Evolutionary conservation across 148 eudicot genomes (phyloP).

Genomic region (Arctostaphylos glauca): DNA sequence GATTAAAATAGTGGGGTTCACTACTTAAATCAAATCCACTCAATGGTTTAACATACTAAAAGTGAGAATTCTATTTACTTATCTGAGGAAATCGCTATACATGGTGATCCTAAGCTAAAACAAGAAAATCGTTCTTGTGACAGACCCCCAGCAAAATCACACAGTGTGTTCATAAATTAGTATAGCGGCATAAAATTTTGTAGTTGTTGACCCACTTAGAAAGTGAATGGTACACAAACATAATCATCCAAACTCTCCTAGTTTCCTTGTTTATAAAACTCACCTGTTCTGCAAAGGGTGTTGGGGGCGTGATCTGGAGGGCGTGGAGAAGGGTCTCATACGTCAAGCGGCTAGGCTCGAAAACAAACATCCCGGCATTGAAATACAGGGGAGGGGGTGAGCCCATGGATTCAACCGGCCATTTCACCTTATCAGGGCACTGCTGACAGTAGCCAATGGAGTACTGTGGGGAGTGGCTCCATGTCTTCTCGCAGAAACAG

Average conservation of each 20-base stretch:
- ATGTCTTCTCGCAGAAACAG: slow-evolving; percentile 39
- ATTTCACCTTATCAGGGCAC: slow-evolving; percentile 31
- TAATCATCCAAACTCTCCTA: too few species aligned
- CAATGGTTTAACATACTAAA: too few species aligned
- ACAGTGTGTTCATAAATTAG: too few species aligned
- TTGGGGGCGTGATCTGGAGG: slow-evolving; percentile 22
- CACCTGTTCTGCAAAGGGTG: slow-evolving; percentile 34
- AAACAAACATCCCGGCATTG: slow-evolving; percentile 35
- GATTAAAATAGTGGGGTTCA: background rate
- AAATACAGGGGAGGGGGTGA: slow-evolving; percentile 34
- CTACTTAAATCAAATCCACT: too few species aligned
- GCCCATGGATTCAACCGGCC: slow-evolving; percentile 34
- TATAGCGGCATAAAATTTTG: too few species aligned
- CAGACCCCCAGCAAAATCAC: too few species aligned
- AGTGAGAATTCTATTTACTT: too few species aligned
- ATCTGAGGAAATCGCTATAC: too few species aligned
- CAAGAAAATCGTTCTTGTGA: too few species aligned
- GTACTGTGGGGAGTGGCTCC: slow-evolving; percentile 34
- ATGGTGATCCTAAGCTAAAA: too few species aligned
- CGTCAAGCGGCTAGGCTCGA: slow-evolving; percentile 22
- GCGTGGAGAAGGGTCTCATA: slow-evolving; percentile 28
- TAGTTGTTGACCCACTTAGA: too few species aligned
- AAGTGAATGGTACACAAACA: too few species aligned
- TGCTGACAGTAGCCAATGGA: slow-evolving; percentile 37
- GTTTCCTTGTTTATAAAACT: background rate